phyloP scores from a whole-genome alignment of 1,139 yeast genomes.

The Pichia sp. region DNA sequence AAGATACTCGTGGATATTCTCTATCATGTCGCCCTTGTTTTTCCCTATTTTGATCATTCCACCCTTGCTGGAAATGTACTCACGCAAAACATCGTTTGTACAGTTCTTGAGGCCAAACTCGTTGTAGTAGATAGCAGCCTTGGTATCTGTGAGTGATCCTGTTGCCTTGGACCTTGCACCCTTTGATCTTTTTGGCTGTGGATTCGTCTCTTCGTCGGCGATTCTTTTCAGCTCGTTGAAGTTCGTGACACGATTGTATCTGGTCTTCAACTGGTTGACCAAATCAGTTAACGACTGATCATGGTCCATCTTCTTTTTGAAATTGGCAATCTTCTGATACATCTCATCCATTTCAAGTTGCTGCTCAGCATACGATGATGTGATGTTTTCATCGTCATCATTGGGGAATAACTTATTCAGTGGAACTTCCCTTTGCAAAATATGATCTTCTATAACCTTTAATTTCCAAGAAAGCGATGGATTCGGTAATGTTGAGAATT shows the following conservation, averaged over 20 bases:
- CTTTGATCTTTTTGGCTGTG: slow-evolving; percentile 19
- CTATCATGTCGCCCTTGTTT: slow-evolving; percentile 44
- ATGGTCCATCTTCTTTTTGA: slow-evolving; percentile 21
- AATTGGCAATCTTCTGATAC: slow-evolving; percentile 30
- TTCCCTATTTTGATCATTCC: slow-evolving; percentile 37
- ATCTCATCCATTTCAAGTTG: slow-evolving; percentile 36
- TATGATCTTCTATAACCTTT: slow-evolving; percentile 60
- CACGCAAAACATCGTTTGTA: slow-evolving; percentile 35
- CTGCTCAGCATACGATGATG: slow-evolving; percentile 19
- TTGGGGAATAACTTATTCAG: no score
- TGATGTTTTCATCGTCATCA: no score
- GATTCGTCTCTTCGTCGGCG: slow-evolving; percentile 4
- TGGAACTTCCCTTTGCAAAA: slow-evolving; percentile 53
- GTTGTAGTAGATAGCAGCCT: slow-evolving; percentile 36
- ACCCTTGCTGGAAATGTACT: slow-evolving; percentile 38
- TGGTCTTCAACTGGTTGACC: slow-evolving; percentile 21
- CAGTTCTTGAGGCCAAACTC: slow-evolving; percentile 8
- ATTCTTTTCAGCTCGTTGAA: slow-evolving; percentile 18
- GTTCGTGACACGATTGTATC: slow-evolving; percentile 28
- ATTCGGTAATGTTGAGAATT: slow-evolving; percentile 37
- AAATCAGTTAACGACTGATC: slow-evolving; percentile 13
- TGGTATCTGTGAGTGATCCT: slow-evolving; percentile 34
- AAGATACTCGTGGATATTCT: slow-evolving; percentile 36
- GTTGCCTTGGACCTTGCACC: slow-evolving; percentile 6
- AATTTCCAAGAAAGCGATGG: slow-evolving; percentile 71